Evolutionary conservation across 345 rosid genomes (phyloP), one percentile per base, ranked within the genome.

Genomic region (Heritiera littoralis): DNA sequence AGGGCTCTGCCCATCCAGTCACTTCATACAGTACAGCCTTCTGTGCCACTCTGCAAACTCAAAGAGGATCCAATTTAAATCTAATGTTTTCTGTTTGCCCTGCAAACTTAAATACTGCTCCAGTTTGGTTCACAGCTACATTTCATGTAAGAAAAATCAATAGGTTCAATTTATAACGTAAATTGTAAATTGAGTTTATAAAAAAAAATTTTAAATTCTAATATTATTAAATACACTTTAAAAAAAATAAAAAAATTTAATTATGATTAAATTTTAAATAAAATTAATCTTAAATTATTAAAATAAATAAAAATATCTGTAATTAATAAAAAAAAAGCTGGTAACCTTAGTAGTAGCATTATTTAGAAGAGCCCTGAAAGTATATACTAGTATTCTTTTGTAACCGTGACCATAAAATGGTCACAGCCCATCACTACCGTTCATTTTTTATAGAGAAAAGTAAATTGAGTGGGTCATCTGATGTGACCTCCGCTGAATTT

Each of bases 1-100:
- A 71, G 81, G 82, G 77, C 83, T 51, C 66, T 81, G 84, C 72
- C 75, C 84, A 66, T 84, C 79, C 89, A 83, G 90, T 88, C 90
- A 83, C 83, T 83, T 84, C 89, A 83, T 76, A 79, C 89, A 81
- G 86, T 78, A 83, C 87, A 48, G 56, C 77, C 74, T 17, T 69
- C 87, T 83, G 81, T 80, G 84, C 77, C 75, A 55, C 81, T 66
- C 87, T 79, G 85, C 85, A 55, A 38, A 66, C n/a, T 56, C 66
- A 5, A 67, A 35, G 12, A 23, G 83, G 69, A 82, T 83, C 85
- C 77, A 77, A 85, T 79, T 80, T 82, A 35, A 80, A 79, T 64
- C 79, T 54, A 41, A 67, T 80, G 74, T 77, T 84, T 82, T 59
- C 73, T 48, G 30, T 56, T 79, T 70, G 41, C 20, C 10, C 9